Conservation (phyloP, 192 early-diverging fungal genomes). For the Podila minutissima region DNA sequence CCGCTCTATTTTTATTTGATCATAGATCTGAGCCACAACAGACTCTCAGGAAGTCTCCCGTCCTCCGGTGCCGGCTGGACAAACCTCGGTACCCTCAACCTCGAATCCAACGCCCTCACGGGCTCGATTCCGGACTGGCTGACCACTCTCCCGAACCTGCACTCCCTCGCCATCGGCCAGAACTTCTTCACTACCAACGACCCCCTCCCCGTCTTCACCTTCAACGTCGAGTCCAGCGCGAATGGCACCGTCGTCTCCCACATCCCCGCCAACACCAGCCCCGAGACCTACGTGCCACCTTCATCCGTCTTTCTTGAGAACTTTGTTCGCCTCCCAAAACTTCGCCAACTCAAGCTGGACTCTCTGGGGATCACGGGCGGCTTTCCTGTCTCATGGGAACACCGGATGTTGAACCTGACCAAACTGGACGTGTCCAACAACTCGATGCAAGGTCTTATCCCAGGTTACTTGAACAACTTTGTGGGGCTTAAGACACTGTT, state of each 20-base stretch:
- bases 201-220: constrained; percentile 12
- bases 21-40: constrained; percentile 40
- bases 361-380: constrained; percentile 27
- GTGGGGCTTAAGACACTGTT: constrained; percentile 27
- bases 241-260: neutral
- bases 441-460: constrained; percentile 36
- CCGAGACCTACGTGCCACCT: constrained; percentile 8
- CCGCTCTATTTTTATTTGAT: neutral
- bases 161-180: constrained; percentile 38
- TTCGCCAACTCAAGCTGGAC: constrained; percentile 39
- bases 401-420: constrained; percentile 35
- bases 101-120: constrained; percentile 23
- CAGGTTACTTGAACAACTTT: constrained; percentile 23
- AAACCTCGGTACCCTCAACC: constrained; percentile 22
- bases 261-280: constrained; percentile 8
- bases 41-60: constrained; percentile 23
- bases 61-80: constrained; percentile 22
- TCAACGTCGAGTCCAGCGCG: constrained; percentile 20
- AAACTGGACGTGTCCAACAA: constrained; percentile 47
- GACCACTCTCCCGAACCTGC: constrained; percentile 30
- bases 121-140: constrained; percentile 33
- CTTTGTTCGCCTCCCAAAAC: constrained; percentile 15
- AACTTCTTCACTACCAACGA: constrained; percentile 35
- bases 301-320: constrained; percentile 24
- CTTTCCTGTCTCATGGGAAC: constrained; percentile 36